A percentile compares a stretch with the other conserved stretches of the same genome.
phyloP scores from a whole-genome alignment of 2,329 filamentous ascomycete species.

The Colletotrichum sp. region DNA sequence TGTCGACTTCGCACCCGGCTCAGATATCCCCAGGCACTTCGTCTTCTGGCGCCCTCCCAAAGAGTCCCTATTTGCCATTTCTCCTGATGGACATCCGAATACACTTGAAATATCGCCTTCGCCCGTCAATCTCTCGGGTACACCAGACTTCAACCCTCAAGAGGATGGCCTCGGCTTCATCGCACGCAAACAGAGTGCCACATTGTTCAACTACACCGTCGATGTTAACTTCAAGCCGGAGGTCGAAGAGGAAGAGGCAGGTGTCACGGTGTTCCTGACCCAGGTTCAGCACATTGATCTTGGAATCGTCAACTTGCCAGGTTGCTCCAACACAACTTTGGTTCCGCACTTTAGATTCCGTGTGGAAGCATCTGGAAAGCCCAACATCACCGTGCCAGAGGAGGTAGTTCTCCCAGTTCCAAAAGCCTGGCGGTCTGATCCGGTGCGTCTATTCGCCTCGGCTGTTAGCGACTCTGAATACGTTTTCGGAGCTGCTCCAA shows the following conservation, averaged over 20 bases:
- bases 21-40: constrained; percentile 47
- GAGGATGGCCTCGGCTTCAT: constrained; percentile 49
- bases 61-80: constrained; percentile 40
- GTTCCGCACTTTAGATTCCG: constrained; percentile 48
- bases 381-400: constrained; percentile 33
- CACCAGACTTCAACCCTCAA: constrained; percentile 44
- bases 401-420: constrained; percentile 43
- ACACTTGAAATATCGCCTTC: constrained; percentile 30
- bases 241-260: constrained; percentile 50
- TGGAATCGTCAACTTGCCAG: constrained; percentile 38
- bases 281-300: constrained; percentile 59
- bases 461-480: constrained; percentile 52
- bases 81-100: constrained; percentile 39
- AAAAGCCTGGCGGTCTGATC: constrained; percentile 35
- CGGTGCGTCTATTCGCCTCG: constrained; percentile 45
- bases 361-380: constrained; percentile 42
- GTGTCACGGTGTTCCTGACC: constrained; percentile 57
- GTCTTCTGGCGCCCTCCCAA: constrained; percentile 51
- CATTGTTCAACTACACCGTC: constrained; percentile 56
- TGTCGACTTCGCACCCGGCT: constrained; percentile 49
- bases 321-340: constrained; percentile 5
- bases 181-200: constrained; percentile 58
- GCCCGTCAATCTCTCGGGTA: constrained; percentile 24
- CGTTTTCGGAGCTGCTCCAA: constrained; percentile 39
- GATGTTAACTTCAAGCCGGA: constrained; percentile 48